These are phyloP conservation scores for Xylaria castorea DNA, from an alignment of 495 filamentous ascomycete genomes.

Conservation along the genomic window DNA sequence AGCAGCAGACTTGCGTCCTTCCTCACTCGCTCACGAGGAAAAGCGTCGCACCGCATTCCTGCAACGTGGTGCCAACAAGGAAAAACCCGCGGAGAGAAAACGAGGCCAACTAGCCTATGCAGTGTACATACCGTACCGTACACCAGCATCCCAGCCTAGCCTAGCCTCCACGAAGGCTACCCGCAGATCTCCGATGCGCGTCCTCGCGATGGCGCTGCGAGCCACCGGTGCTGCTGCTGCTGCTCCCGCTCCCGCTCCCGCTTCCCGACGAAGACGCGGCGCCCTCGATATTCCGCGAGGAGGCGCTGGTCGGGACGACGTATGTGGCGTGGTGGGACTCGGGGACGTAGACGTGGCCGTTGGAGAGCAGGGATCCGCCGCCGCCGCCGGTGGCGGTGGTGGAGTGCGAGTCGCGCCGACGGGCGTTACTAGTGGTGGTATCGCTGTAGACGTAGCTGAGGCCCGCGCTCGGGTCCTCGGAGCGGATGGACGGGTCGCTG, in stretches of 20 bases:
- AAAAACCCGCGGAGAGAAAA: neutral
- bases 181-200: conserved; percentile 41
- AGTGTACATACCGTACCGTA: neutral
- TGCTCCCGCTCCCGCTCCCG: conserved; percentile 23
- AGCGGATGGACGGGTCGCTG: conserved; percentile 29
- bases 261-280: neutral
- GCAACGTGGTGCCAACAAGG: neutral
- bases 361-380: conserved; percentile 32
- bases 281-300: neutral
- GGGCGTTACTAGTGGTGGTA: conserved; percentile 17
- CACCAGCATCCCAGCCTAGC: neutral
- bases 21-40: neutral
- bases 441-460: conserved; percentile 40
- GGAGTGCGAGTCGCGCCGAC: conserved; percentile 33
- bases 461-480: conserved; percentile 30
- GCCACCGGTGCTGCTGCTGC: conserved; percentile 23
- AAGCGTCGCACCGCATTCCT: conserved; percentile 6
- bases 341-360: conserved; percentile 42
- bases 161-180: conserved; percentile 42
- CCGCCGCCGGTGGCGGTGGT: neutral
- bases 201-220: conserved; percentile 37
- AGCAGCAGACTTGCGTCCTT: neutral
- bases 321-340: conserved; percentile 30
- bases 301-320: neutral
- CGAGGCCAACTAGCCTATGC: too few species aligned